Evolutionary conservation across 805 yeast genomes (phyloP), one percentile per base, ranked within the genome.

Genomic region (Priceomyces melissophilus): DNA sequence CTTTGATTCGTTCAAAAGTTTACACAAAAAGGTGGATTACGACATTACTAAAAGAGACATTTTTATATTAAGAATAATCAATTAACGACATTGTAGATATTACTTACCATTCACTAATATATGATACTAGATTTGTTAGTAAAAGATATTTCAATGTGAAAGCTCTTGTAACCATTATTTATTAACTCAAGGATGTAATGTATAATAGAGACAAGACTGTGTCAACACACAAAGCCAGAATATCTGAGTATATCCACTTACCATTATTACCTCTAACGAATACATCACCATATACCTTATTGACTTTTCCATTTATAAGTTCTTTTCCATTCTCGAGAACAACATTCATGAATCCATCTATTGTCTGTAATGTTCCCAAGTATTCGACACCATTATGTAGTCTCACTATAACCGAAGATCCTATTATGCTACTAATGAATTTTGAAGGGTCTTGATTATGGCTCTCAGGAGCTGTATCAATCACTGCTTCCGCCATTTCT

Each of bases 301-400:
- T 54, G 27, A 55, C 58, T 29, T 74, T 76, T 5, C 76, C 76
- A 39, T 68, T 65, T 27, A 78, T 77, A 34, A 65, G 61, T 57
- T 93, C 99, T 35, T 78, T 72, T 3, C 95, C 80, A 45, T 81
- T 75, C 41, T 85, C 88, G 48, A 93, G 73, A 2, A 91, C 95
- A 37, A 93, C 84, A 65, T 93, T 93, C 96, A 93, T 89, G 69
- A 82, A 93, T 7, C 98, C 98, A 60, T 93, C 99, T 43, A 93
- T 90, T 31, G 96, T 87, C 52, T 87, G 91, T 47, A 87, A 73
- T 37, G 65, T 70, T 5, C 84, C 74, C 11, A 58, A 49, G 63
- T 88, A 93, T 44, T 87, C 87, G 46, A 90, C 81, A 10, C 96
- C 98, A 28, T 93, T 86, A 58, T 84, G 79, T 40, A 90, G 76